Evolutionary conservation across 169 alveolate genomes (phyloP).

Genomic region (Eimeria necatrix): DNA sequence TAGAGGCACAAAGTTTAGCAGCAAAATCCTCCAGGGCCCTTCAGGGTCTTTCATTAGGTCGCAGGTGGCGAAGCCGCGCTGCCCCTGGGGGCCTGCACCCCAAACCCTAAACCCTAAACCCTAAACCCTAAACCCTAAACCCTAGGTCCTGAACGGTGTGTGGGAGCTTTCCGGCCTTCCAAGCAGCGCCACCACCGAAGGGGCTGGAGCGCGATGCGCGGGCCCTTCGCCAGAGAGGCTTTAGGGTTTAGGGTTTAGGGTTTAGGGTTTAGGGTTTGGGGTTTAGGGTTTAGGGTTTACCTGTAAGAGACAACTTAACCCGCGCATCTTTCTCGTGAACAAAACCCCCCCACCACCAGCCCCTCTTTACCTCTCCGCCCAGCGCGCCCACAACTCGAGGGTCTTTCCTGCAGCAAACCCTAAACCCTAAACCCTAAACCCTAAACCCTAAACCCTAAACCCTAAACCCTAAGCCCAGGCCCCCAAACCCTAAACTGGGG

Average conservation of each 20-base stretch:
- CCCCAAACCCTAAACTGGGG: not conserved
- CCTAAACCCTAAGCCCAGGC: not conserved
- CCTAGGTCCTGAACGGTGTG: not conserved
- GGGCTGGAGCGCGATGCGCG: not conserved
- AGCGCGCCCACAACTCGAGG: not conserved
- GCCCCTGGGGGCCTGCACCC: constrained; percentile 43
- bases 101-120: constrained; percentile 40
- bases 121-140: constrained; percentile 15
- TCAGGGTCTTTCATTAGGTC: constrained; percentile 26
- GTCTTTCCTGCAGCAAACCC: constrained; percentile 20
- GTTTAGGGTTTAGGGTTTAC: constrained; percentile 8
- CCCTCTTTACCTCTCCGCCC: not conserved
- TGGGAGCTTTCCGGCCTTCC: not conserved
- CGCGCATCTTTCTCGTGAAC: not conserved
- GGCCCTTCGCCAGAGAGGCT: too few species aligned
- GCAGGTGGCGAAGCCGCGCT: constrained; percentile 41
- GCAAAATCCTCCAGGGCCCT: constrained; percentile 27
- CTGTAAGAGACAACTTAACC: not conserved
- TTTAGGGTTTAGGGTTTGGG: constrained; percentile 29
- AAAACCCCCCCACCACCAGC: constrained; percentile 14
- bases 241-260: constrained; percentile 29
- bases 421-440: constrained; percentile 15
- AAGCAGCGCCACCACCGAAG: not conserved
- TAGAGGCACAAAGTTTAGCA: constrained; percentile 21
- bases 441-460: not conserved